phyloP scores from a whole-genome alignment of 2,329 filamentous ascomycete species.

The Pseudonectria foliicola region DNA sequence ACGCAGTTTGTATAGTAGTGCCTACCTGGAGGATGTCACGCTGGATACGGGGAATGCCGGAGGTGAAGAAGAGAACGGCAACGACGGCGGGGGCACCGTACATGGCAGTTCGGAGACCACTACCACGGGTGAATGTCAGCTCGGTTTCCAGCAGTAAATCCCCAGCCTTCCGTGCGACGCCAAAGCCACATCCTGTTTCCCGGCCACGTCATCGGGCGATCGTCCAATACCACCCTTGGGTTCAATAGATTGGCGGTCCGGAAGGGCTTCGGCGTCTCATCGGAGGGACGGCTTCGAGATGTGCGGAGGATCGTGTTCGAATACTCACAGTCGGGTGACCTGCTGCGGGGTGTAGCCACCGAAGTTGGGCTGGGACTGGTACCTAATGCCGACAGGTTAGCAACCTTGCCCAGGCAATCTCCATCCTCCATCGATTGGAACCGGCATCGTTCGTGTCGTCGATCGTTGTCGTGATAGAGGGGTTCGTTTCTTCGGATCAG shows the following conservation, averaged over 20 bases:
- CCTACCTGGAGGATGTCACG: conserved; percentile 51
- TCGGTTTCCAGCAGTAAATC: neutral
- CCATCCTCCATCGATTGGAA: conserved; percentile 1
- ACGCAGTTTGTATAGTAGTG: neutral
- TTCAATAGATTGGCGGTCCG: no score
- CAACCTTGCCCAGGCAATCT: conserved; percentile 4
- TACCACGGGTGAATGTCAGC: conserved; percentile 19
- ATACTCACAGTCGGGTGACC: conserved; percentile 44
- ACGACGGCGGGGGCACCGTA: conserved; percentile 53
- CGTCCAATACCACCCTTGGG: no score
- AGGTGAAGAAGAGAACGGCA: conserved; percentile 52
- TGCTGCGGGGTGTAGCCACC: conserved; percentile 44
- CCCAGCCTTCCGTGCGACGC: neutral
- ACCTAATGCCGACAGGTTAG: conserved; percentile 38
- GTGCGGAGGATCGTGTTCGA: neutral
- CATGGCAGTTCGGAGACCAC: conserved; percentile 43
- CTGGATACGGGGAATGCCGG: conserved; percentile 55
- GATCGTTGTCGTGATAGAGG: conserved; percentile 2
- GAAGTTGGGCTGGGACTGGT: conserved; percentile 51
- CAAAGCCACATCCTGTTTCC: neutral
- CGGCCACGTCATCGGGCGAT: no score
- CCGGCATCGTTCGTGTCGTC: neutral
- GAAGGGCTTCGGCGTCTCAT: neutral
- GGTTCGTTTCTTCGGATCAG: neutral
- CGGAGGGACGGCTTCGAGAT: conserved; percentile 1